Conservation (phyloP, 345 rosid genomes). For the Sisymbrium irio region DNA sequence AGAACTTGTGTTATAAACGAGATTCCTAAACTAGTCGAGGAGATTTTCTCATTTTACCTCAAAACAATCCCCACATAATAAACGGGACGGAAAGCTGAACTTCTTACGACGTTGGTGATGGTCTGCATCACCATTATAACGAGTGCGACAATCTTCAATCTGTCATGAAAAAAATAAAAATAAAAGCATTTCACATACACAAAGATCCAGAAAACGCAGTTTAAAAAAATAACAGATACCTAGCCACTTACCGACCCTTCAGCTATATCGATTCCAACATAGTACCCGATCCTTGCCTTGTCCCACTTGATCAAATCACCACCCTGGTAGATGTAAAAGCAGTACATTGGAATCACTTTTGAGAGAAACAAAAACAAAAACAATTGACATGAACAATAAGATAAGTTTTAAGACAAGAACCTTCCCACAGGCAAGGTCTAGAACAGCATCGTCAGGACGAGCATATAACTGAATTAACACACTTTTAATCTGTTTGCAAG, state of each 20-base stretch:
- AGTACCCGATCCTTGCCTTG: conserved; percentile 85
- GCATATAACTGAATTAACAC: conserved; percentile 92
- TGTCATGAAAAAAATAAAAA: conserved; percentile 25
- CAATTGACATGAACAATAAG: not conserved
- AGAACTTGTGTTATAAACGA: not conserved
- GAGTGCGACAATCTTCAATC: conserved; percentile 98
- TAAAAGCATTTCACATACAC: not conserved
- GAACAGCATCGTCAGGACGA: conserved; percentile 83
- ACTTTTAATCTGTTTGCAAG: conserved; percentile 80
- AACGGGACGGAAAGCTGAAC: conserved; percentile 91
- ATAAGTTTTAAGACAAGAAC: conserved; percentile 28
- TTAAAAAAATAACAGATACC: not conserved
- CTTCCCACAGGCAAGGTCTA: conserved; percentile 98
- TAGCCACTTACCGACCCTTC: conserved; percentile 79
- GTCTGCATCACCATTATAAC: conserved; percentile 95
- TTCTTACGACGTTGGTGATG: conserved; percentile 90
- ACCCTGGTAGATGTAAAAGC: conserved; percentile 46
- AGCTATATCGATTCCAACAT: conserved; percentile 95
- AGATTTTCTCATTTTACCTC: conserved; percentile 52
- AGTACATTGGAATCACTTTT: not conserved
- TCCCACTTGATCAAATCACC: conserved; percentile 99
- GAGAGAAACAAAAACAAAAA: not conserved
- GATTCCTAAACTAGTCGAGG: not conserved
- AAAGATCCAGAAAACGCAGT: not conserved
- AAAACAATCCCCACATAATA: conserved; percentile 90